These are phyloP conservation scores for Chaetoscypha palmicola DNA, from an alignment of 2,329 filamentous ascomycete genomes.

Conservation along the genomic window DNA sequence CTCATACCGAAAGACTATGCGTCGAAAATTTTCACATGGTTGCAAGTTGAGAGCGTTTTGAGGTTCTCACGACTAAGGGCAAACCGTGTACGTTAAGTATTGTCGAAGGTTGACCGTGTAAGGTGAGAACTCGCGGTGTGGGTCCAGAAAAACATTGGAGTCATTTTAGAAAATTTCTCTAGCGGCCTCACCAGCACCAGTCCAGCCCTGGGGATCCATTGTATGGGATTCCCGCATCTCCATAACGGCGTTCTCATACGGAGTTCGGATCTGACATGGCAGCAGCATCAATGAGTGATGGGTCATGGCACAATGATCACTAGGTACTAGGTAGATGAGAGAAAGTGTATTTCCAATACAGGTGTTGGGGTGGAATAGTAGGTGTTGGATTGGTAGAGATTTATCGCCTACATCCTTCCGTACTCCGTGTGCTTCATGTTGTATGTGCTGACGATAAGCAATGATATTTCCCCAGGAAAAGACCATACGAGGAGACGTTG, in stretches of 20 bases:
- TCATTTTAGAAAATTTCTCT: slow-evolving; percentile 15
- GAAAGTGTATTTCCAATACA: too few relatives aligned
- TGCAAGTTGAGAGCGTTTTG: slow-evolving; percentile 1
- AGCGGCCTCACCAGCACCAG: slow-evolving; percentile 5
- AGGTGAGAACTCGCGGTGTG: slow-evolving; percentile 25
- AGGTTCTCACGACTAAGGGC: slow-evolving; percentile 15
- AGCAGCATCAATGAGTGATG: too few relatives aligned
- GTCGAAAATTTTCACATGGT: slow-evolving; percentile 3
- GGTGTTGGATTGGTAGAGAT: too few relatives aligned
- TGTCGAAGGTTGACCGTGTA: slow-evolving; percentile 15
- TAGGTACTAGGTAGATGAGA: too few relatives aligned
- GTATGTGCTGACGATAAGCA: too few relatives aligned
- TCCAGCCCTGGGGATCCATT: slow-evolving; percentile 2
- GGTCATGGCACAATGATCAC: too few relatives aligned
- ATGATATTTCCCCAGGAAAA: too few relatives aligned
- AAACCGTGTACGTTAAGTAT: slow-evolving; percentile 11
- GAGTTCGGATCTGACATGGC: slow-evolving; percentile 10
- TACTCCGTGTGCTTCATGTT: too few relatives aligned
- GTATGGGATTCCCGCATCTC: not conserved
- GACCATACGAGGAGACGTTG: too few relatives aligned
- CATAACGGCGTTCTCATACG: slow-evolving; percentile 1
- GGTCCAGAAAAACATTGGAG: slow-evolving; percentile 20
- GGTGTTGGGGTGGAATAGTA: too few relatives aligned
- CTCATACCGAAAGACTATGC: not conserved
- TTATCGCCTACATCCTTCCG: too few relatives aligned